Conservation (phyloP, 2,329 filamentous ascomycete species). For the Hortaea sp. region DNA sequence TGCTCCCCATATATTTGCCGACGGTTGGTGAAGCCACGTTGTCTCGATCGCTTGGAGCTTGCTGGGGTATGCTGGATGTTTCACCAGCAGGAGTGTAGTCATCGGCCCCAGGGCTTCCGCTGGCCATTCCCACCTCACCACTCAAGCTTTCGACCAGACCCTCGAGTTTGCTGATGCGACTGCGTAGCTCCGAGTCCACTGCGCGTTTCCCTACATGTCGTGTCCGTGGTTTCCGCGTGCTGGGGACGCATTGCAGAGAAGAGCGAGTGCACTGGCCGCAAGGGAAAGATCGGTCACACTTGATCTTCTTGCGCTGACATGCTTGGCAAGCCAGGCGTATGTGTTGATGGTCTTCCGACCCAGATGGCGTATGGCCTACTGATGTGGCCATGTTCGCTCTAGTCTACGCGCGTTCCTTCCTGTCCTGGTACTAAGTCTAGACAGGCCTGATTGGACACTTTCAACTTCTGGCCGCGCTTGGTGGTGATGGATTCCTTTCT, state of each 20-base stretch:
- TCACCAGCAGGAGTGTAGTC: not conserved
- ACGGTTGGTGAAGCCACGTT: conserved; percentile 7
- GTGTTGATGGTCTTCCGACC: conserved; percentile 10
- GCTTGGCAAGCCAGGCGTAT: conserved; percentile 23
- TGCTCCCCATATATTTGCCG: conserved; percentile 21
- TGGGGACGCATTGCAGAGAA: conserved; percentile 13
- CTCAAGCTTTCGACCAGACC: conserved; percentile 20
- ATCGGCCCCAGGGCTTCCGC: not conserved
- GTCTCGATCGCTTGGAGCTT: not conserved
- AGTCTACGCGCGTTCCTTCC: too few relatives aligned
- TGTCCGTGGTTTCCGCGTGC: conserved; percentile 17
- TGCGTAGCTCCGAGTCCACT: conserved; percentile 18
- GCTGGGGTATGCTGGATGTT: not conserved
- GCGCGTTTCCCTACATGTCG: conserved; percentile 18
- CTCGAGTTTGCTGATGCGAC: conserved; percentile 21
- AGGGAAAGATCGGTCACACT: conserved; percentile 19
- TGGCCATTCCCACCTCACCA: conserved; percentile 12
- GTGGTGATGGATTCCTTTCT: too few relatives aligned
- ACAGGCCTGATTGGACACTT: too few relatives aligned
- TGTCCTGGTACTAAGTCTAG: too few relatives aligned
- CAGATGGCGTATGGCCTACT: not conserved
- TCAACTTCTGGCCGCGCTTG: too few relatives aligned
- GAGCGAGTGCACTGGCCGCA: conserved; percentile 20
- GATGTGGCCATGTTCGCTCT: not conserved
- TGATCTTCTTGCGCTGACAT: conserved; percentile 23